Percentiles rank a stretch among this genome's conserved stretches.
Evolutionary conservation across 2,329 filamentous ascomycete species (phyloP).

Genomic region (Zasmidium citrigriseum): DNA sequence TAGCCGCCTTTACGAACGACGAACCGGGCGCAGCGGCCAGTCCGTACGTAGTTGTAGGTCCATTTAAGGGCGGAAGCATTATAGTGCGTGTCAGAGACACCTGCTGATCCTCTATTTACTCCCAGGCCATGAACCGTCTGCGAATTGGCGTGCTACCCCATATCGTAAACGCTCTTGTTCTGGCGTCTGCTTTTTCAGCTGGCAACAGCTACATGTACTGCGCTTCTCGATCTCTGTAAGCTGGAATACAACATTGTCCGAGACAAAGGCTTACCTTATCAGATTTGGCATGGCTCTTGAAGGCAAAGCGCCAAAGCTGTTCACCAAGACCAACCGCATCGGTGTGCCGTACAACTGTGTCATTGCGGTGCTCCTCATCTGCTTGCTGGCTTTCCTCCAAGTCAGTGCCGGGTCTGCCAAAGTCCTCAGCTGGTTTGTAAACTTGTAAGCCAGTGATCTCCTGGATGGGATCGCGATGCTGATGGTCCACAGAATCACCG

Average conservation of each 20-base stretch:
- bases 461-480: background rate
- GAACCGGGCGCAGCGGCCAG: slow-evolving; percentile 61
- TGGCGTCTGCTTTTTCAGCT: slow-evolving; percentile 65
- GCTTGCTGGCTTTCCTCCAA: slow-evolving; percentile 71
- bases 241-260: background rate
- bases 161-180: slow-evolving; percentile 68
- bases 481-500: slow-evolving; percentile 64
- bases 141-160: slow-evolving; percentile 65
- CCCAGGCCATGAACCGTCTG: slow-evolving; percentile 68
- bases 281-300: slow-evolving; percentile 64
- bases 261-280: background rate
- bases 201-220: slow-evolving; percentile 70
- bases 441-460: slow-evolving; percentile 39
- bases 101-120: too few relatives aligned
- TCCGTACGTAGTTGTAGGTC: slow-evolving; percentile 40
- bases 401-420: slow-evolving; percentile 65
- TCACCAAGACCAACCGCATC: slow-evolving; percentile 61
- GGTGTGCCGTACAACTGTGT: slow-evolving; percentile 78
- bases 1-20: slow-evolving; percentile 50
- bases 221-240: slow-evolving; percentile 60
- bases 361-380: slow-evolving; percentile 62
- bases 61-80: too few relatives aligned
- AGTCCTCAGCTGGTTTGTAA: slow-evolving; percentile 72
- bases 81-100: too few relatives aligned
- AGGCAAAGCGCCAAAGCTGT: slow-evolving; percentile 53